phyloP scores from a whole-genome alignment of 2,329 filamentous ascomycete species.

The Nemania diffusa region DNA sequence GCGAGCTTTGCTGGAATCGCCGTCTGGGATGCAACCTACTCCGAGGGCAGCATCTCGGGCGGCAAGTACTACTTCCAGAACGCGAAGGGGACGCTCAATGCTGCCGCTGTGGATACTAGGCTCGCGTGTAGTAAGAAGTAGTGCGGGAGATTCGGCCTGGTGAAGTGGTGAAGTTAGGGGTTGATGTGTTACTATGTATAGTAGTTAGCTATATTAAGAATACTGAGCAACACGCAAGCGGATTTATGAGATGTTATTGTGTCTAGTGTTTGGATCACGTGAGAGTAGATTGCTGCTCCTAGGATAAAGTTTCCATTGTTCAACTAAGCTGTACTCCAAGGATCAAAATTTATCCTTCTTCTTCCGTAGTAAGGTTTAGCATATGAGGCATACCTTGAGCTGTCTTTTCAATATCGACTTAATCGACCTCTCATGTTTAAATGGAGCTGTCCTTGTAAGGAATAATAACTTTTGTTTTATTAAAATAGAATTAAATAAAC shows the following conservation, averaged over 20 bases:
- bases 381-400: no score
- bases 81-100: conserved; percentile 32
- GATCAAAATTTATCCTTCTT: no score
- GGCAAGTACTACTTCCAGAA: conserved; percentile 38
- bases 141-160: neutral
- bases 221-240: neutral
- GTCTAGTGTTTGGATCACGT: no score
- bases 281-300: no score
- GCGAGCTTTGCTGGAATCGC: conserved; percentile 58
- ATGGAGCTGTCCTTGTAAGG: no score
- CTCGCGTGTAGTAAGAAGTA: conserved; percentile 22
- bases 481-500: no score
- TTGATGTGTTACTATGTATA: neutral
- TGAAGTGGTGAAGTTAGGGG: neutral
- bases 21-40: conserved; percentile 58
- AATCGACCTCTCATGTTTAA: no score
- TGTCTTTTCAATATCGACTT: no score
- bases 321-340: no score
- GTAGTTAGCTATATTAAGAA: neutral
- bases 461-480: no score
- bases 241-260: neutral
- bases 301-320: no score
- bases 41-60: conserved; percentile 45
- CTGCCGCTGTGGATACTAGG: conserved; percentile 22
- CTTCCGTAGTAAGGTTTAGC: no score